Evolutionary conservation across 1,139 yeast genomes (phyloP), one percentile per base, ranked within the genome.

Genomic region (Kurtzmaniella natalensis): DNA sequence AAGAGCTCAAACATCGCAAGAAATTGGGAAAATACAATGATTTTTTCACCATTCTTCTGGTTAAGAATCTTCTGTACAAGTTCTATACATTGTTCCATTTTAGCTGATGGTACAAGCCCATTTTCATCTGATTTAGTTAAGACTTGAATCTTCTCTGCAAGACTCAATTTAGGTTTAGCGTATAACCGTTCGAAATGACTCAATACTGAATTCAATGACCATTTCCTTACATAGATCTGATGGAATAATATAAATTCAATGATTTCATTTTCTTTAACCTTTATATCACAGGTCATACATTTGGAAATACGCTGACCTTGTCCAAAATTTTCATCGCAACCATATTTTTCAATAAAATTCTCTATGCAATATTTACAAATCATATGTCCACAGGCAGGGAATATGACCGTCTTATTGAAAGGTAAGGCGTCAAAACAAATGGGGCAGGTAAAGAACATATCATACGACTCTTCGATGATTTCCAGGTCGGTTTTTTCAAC

Each of bases 21-120:
- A 57, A 92, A 92, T 46, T 87, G 95, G 1, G 95, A 83, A 49
- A 92, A 92, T 1, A 92, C 66, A 37, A 92, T 75, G 8, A 82
- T 60, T 50, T 84, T 83, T 39, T 82, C 92, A 27, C 62, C 72
- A 0, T 76, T 71, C 28, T 61, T 51, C 4, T 62, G 55, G 0
- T 37, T 39, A 29, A 64, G 52, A 14, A 82, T 72, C 3, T 64
- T 55, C 18, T 61, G 43, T 13, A 81, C 55, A 16, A 76, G 39
- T 32, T 66, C 64, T 30, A 80, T 40, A 29, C 79, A 65, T 40
- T 69, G 67, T 7, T 61, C 64, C 42, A 80, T 66, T 46, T 81
- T 81, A 2, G 81, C 76, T 2, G 84, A 78, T 4, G 67, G 58
- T 14, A 55, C 50, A 33, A 75, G 58, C 17, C 10, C 20, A 1